Evolutionary conservation across 2,329 filamentous ascomycete species (phyloP).

Genomic region (Aspergillus sp.): DNA sequence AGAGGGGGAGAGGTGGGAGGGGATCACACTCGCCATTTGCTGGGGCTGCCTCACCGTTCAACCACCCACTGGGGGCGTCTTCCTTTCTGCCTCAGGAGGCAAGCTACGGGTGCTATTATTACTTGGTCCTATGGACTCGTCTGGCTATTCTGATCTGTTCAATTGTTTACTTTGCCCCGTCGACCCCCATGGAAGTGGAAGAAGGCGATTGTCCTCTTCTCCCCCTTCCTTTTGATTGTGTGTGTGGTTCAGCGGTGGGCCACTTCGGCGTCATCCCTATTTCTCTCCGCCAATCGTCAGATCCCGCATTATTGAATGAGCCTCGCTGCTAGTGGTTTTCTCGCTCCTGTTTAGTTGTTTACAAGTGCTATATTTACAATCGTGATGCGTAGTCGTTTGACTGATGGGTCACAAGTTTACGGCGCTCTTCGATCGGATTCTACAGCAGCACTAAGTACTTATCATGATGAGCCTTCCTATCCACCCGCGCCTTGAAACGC

Average conservation of each 20-base stretch:
- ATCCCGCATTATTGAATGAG: conserved; percentile 17
- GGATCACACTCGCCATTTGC: conserved; percentile 6
- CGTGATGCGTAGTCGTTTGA: not conserved
- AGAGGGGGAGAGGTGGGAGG: conserved; percentile 17
- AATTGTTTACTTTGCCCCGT: not conserved
- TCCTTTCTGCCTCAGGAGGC: not conserved
- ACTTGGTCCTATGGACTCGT: not conserved
- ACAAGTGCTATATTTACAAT: not conserved
- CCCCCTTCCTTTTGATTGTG: conserved; percentile 19
- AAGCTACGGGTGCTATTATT: not conserved
- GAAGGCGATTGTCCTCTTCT: conserved; percentile 1
- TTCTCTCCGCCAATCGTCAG: conserved; percentile 34
- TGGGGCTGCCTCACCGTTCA: conserved; percentile 6
- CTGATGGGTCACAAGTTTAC: not conserved
- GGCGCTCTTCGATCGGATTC: not conserved
- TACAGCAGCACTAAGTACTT: not conserved
- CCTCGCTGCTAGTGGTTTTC: conserved; percentile 10
- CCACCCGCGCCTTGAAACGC: not conserved
- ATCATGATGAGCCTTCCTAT: not conserved
- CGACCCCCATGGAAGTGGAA: not conserved
- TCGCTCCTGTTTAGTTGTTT: not conserved
- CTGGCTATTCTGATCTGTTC: not conserved
- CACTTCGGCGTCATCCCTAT: conserved; percentile 38
- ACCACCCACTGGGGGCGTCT: not conserved
- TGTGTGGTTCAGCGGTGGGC: conserved; percentile 44